A percentile compares a stretch with the other conserved stretches of the same genome.
These are phyloP conservation scores for Candida maltosa DNA, from an alignment of 805 yeast species.

Conservation along the genomic window DNA sequence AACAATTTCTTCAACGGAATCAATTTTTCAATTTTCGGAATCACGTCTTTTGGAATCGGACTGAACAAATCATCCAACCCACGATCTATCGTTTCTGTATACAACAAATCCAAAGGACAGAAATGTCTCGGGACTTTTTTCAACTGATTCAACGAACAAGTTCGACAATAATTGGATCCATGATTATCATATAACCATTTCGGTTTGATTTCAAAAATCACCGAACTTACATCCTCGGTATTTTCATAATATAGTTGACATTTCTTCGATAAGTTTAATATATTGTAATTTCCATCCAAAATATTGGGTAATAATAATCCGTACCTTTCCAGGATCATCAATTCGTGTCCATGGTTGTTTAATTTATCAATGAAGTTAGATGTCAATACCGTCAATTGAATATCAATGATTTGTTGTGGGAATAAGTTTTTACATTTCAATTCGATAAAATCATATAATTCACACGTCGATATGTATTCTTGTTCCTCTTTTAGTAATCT, in stretches of 20 bases:
- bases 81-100: constrained; percentile 23
- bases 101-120: constrained; percentile 46
- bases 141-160: constrained; percentile 49
- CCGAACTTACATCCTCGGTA: constrained; percentile 7
- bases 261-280: constrained; percentile 27
- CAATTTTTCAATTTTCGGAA: constrained; percentile 14
- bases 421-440: constrained; percentile 27
- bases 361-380: constrained; percentile 26
- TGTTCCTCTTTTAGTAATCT: constrained; percentile 30
- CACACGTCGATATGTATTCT: constrained; percentile 36
- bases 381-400: constrained; percentile 29
- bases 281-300: constrained; percentile 26
- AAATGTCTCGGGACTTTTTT: constrained; percentile 33
- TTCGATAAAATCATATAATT: constrained; percentile 39
- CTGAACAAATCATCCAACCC: constrained; percentile 33
- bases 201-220: constrained; percentile 53
- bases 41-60: constrained; percentile 16
- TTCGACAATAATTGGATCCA: constrained; percentile 46
- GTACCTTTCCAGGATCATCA: constrained; percentile 37
- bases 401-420: constrained; percentile 28
- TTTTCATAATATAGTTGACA: constrained; percentile 24
- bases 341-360: constrained; percentile 20
- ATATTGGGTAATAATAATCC: constrained; percentile 45
- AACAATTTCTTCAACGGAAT: constrained; percentile 32
- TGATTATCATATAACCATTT: constrained; percentile 55